Percentiles rank a stretch among this genome's conserved stretches.
Evolutionary conservation across 2,329 filamentous ascomycete genomes (phyloP).

Genomic region (Aspergillus tanneri): DNA sequence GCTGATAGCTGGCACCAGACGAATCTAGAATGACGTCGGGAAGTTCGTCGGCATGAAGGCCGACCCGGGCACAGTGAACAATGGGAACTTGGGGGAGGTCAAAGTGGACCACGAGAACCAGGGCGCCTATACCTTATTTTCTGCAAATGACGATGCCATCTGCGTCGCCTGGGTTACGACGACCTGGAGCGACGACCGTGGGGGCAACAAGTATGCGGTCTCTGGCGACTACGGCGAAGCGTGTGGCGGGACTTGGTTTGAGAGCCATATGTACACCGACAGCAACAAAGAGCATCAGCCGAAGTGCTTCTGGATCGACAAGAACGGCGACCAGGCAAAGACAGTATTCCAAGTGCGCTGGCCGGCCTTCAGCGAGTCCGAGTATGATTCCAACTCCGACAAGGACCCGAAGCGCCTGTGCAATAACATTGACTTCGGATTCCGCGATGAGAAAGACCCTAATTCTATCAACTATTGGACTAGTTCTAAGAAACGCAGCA

Average conservation of each 20-base stretch:
- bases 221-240: constrained; percentile 12
- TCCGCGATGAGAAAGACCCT: constrained; percentile 10
- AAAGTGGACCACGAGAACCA: constrained; percentile 12
- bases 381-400: constrained; percentile 7
- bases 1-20: not conserved
- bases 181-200: constrained; percentile 10
- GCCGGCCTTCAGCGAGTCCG: constrained; percentile 1
- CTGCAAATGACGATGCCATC: constrained; percentile 13
- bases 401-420: constrained; percentile 4
- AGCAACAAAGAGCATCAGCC: constrained; percentile 10
- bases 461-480: constrained; percentile 4
- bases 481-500: constrained; percentile 1
- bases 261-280: constrained; percentile 13
- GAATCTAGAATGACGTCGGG: constrained; percentile 14
- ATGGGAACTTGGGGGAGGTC: constrained; percentile 9
- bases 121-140: constrained; percentile 11
- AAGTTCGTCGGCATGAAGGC: constrained; percentile 6
- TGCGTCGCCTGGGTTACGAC: constrained; percentile 16
- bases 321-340: constrained; percentile 10
- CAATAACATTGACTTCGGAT: constrained; percentile 13
- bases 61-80: constrained; percentile 7
- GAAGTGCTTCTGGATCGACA: constrained; percentile 14
- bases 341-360: constrained; percentile 13
- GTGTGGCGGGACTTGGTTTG: constrained; percentile 14
- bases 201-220: constrained; percentile 13